Percentiles rank a stretch among this genome's conserved stretches.
These are phyloP conservation scores for Trypanosoma rangeli DNA, from an alignment of 208 protist genomes.

Conservation along the genomic window DNA sequence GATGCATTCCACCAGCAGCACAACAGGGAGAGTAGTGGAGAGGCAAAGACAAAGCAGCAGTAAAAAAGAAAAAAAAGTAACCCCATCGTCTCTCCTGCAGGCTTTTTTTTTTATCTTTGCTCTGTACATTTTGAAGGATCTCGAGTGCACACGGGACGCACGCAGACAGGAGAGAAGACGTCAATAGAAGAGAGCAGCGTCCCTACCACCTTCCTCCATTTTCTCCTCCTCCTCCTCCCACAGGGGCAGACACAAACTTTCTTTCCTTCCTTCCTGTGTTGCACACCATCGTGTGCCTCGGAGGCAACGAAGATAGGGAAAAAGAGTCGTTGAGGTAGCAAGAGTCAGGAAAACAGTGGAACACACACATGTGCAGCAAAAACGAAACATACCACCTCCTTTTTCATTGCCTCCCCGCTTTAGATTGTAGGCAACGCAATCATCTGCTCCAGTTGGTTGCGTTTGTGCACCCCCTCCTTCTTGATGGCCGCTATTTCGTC, in stretches of 20 bases:
- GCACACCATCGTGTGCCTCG: background rate
- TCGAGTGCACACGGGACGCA: background rate
- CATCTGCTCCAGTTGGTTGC: constrained; percentile 79
- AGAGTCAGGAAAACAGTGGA: background rate
- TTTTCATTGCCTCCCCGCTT: background rate
- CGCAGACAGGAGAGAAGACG: background rate
- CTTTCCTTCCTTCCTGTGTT: background rate
- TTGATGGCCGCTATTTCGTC: constrained; percentile 73
- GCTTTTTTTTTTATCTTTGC: background rate
- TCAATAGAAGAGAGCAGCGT: background rate
- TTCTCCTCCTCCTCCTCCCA: too few species aligned
- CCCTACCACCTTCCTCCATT: too few species aligned
- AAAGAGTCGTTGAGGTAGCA: background rate
- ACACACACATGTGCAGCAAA: background rate
- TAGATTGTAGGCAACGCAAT: constrained; percentile 41
- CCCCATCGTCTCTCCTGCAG: too few species aligned
- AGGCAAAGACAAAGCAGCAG: too few species aligned
- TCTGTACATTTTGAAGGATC: background rate
- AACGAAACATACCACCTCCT: constrained; percentile 4
- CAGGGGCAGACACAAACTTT: background rate
- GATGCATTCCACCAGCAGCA: too few species aligned
- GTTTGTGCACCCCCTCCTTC: constrained; percentile 78
- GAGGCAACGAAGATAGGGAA: background rate
- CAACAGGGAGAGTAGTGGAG: too few species aligned
- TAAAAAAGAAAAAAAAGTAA: background rate